A percentile compares a stretch with the other conserved stretches of the same genome.
Evolutionary conservation across 2,329 filamentous ascomycete species (phyloP).

Genomic region (Ascosphaera apis): DNA sequence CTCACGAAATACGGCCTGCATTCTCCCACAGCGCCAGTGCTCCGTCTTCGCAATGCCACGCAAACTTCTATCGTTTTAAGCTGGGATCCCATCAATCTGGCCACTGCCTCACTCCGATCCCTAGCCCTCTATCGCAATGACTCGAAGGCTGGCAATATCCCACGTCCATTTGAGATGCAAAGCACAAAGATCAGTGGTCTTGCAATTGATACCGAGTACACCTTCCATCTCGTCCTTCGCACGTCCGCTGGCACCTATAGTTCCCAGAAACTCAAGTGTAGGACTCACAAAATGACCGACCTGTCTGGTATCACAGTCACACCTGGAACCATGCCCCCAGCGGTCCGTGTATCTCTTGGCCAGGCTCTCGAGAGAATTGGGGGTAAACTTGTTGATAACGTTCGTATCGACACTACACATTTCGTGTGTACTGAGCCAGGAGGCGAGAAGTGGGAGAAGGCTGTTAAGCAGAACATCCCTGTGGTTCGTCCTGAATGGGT

Average conservation of each 20-base stretch:
- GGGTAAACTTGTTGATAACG: slow-evolving; percentile 69
- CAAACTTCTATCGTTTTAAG: slow-evolving; percentile 97
- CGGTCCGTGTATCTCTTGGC: slow-evolving; percentile 48
- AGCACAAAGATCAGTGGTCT: slow-evolving; percentile 93
- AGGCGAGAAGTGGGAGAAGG: slow-evolving; percentile 83
- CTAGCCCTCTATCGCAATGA: slow-evolving; percentile 87
- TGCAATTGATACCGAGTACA: slow-evolving; percentile 90
- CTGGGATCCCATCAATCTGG: slow-evolving; percentile 87
- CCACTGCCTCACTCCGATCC: slow-evolving; percentile 74
- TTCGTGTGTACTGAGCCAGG: slow-evolving; percentile 91
- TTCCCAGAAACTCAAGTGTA: slow-evolving; percentile 62
- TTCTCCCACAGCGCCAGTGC: slow-evolving; percentile 50
- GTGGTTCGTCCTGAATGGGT: slow-evolving; percentile 95
- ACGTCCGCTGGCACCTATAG: slow-evolving; percentile 74
- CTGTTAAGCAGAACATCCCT: slow-evolving; percentile 91
- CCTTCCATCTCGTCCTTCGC: slow-evolving; percentile 74
- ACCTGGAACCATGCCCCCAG: slow-evolving; percentile 57
- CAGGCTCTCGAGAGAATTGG: slow-evolving; percentile 69
- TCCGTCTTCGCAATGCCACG: slow-evolving; percentile 88
- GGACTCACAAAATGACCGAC: slow-evolving; percentile 97
- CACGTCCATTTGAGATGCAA: slow-evolving; percentile 62
- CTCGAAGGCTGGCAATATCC: slow-evolving; percentile 89
- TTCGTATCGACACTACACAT: slow-evolving; percentile 93
- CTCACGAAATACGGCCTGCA: slow-evolving; percentile 62
- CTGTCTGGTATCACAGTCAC: slow-evolving; percentile 88